Conservation (phyloP, 768 basidiomycete species). For the Rhodotorula paludigena region DNA sequence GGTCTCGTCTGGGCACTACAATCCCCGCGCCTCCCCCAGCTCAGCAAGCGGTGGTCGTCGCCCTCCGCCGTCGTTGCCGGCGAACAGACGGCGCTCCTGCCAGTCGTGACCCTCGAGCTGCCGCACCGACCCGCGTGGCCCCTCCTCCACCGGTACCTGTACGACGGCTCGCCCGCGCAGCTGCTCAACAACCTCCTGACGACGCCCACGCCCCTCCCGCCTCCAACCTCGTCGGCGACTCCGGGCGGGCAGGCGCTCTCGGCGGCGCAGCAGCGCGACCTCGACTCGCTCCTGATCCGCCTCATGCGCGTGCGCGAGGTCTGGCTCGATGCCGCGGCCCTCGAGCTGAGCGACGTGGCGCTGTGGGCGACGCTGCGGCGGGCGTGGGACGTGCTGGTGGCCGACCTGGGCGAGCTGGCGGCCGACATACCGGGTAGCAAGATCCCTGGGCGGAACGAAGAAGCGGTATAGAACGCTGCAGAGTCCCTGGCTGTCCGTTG, state of each 20-base stretch:
- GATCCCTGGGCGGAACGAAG: not conserved
- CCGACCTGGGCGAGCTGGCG: not conserved
- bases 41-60: not conserved
- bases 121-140: not conserved
- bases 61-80: not conserved
- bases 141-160: constrained; percentile 3
- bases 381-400: not conserved
- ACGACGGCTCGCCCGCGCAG: not conserved
- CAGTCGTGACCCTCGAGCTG: not conserved
- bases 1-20: not conserved
- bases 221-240: not conserved
- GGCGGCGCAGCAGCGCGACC: not conserved
- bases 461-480: not conserved
- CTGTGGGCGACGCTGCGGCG: not conserved
- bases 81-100: not conserved
- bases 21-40: not conserved
- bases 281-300: not conserved
- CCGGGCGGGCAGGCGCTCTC: too few species aligned
- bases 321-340: not conserved
- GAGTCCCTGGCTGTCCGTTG: too few species aligned
- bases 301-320: not conserved
- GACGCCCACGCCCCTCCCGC: not conserved
- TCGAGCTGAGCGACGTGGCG: not conserved
- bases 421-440: not conserved
- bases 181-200: not conserved